Evolutionary conservation across 306 rosid species (phyloP), one percentile per base, ranked within the genome.

Genomic region (Crotalaria pallida): DNA sequence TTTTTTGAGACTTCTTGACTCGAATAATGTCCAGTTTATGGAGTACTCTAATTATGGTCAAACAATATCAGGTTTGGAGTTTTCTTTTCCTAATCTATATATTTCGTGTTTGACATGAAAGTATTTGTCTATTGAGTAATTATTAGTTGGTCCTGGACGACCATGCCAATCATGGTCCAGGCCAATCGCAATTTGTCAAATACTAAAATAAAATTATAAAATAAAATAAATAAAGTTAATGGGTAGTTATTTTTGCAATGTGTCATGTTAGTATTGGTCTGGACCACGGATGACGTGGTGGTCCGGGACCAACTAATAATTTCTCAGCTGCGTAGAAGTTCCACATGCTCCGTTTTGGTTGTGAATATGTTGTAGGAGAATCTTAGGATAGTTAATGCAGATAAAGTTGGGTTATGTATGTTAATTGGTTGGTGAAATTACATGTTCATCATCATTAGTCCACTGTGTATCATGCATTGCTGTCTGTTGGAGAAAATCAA

Each of bases 21-120:
- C 97, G 11, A 88, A 87, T 59, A 87, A 80, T 69, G 99, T 86
- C 21, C 96, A 83, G 83, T 87, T 81, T 68, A 72, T 94, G 82
- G 99, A 94, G 84, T 91, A 94, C 79, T 88, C 97, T 50, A 88
- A 94, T 80, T 91, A 90, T 78, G 99, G 97, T 71, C 91, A 91
- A 80, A 87, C 84, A 24, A 50, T 94, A 78, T 86, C 99, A 84
- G 99, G 99, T 91, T n/a, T 8, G 4, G 24, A 6, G 16, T 59
- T 52, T 66, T 38, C 29, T 36, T 45, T 49, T 29, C 27, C 4
- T 3, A 59, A 16, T 41, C 36, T 23, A 52, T 7, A 9, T 33
- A 19, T n/a, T 24, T 72, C 0, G 24, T 38, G 44, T 40, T 52
- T 44, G 68, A 74, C 21, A 1, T 1, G 12, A 24, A 51, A 79